Evolutionary conservation across 2,329 filamentous ascomycete genomes (phyloP).

Genomic region (Aspergillus unguis): DNA sequence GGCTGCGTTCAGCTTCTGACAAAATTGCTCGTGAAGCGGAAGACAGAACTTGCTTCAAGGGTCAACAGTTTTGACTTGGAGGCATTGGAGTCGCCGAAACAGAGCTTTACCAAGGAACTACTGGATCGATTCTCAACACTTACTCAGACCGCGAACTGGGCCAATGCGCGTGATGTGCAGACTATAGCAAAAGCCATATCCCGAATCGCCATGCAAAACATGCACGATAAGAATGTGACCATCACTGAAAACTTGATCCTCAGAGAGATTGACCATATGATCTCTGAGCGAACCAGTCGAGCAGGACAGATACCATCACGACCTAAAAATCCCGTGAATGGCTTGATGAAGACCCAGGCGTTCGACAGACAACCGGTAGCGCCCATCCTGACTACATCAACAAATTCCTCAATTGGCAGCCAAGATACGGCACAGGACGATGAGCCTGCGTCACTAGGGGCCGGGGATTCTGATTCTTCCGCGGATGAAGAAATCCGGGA

Average conservation of each 20-base stretch:
- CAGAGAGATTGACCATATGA: slow-evolving; percentile 16
- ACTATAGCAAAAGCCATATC: slow-evolving; percentile 54
- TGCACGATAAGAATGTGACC: neutral
- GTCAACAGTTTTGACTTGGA: slow-evolving; percentile 22
- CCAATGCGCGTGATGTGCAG: slow-evolving; percentile 61
- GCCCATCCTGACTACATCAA: neutral
- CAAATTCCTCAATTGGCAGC: neutral
- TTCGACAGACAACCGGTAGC: neutral
- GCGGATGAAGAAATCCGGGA: slow-evolving; percentile 15
- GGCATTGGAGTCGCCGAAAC: slow-evolving; percentile 22
- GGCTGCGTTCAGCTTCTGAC: slow-evolving; percentile 49
- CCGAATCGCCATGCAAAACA: slow-evolving; percentile 21
- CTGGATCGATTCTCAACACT: slow-evolving; percentile 42
- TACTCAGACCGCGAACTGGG: slow-evolving; percentile 52
- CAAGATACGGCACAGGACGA: neutral
- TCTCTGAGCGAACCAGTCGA: slow-evolving; percentile 14
- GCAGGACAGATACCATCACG: neutral
- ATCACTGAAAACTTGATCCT: slow-evolving; percentile 12
- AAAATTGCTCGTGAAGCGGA: slow-evolving; percentile 31
- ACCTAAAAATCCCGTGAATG: neutral
- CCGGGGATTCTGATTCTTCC: neutral
- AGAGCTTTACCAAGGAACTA: slow-evolving; percentile 14
- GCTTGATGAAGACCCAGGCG: neutral
- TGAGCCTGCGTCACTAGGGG: neutral
- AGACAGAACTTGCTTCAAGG: slow-evolving; percentile 7